Evolutionary conservation across 257 asterid species (phyloP), one percentile per base, ranked within the genome.

Genomic region (Przewalskia tangutica): DNA sequence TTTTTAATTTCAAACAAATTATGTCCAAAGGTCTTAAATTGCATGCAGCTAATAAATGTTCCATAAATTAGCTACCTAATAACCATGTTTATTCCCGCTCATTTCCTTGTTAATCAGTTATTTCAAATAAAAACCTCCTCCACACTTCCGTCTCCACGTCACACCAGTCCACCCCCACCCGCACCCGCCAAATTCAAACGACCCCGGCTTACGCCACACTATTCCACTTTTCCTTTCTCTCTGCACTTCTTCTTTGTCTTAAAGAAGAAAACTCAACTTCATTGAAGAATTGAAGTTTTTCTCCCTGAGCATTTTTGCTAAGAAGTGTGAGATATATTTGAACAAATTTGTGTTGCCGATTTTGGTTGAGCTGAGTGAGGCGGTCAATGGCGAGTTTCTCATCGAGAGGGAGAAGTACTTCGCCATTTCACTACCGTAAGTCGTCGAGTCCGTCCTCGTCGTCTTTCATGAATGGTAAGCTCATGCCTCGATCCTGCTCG

Each of bases 391-490:
- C 96, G 85, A 93, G 97, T 82, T 95, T 97, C 58, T 92, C 97
- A 36, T 91, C 97, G 8, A 89, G 96, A 86, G 97, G 97, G 84
- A 91, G 97, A 80, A 93, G 97, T 87, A 89, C 92, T 86, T 90
- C 99, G 65, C 98, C 95, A 50, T 90, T 87, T 82, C 88, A 86
- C 50, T 8, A 87, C 85, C 84, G 88, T 51, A 96, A 90, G 90
- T 92, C 95, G 51, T 88, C 95, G 82, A 93, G 95, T 85, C 97
- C 97, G 78, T 90, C 86, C 97, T 95, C 99, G 1, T 95, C 99
- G 58, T 94, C 98, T 83, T 46, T 93, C 88, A 86, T 87, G 93
- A 96, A 94, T 84, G 89, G 90, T n/a, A 90, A 91, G 77, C 51
- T 90, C 20, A 55, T 92, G 88, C 95, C 92, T 58, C 89, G 88